These are phyloP conservation scores for Phytophthora rubi DNA, from an alignment of 352 stramenopile genomes.

Conservation along the genomic window DNA sequence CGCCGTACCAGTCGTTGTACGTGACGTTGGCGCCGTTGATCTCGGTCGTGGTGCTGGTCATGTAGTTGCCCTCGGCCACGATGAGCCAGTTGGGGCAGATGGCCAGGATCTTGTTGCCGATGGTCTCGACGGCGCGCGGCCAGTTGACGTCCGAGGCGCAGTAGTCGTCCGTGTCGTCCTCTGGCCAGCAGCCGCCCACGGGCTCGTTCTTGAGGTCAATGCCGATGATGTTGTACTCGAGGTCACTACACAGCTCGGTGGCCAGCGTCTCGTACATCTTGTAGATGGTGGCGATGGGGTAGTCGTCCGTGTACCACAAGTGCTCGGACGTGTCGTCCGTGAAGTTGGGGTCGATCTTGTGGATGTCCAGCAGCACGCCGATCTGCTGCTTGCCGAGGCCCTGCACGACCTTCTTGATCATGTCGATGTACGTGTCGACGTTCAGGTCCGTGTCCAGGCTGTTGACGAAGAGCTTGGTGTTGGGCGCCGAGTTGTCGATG, in stretches of 20 bases:
- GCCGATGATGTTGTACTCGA: slow-evolving; percentile 88
- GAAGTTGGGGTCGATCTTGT: slow-evolving; percentile 85
- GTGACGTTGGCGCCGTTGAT: slow-evolving; percentile 72
- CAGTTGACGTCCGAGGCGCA: slow-evolving; percentile 69
- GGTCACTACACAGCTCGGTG: slow-evolving; percentile 67
- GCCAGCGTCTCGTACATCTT: slow-evolving; percentile 79
- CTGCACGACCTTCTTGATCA: slow-evolving; percentile 88
- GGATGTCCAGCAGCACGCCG: slow-evolving; percentile 81
- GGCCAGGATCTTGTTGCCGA: slow-evolving; percentile 65
- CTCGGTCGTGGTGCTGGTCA: slow-evolving; percentile 44
- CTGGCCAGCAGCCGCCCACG: slow-evolving; percentile 73
- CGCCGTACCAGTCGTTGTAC: slow-evolving; percentile 85
- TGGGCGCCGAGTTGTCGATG: slow-evolving; percentile 64
- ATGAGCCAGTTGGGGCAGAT: slow-evolving; percentile 85
- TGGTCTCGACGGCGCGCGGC: slow-evolving; percentile 71
- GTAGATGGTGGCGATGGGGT: slow-evolving; percentile 58
- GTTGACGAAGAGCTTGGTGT: slow-evolving; percentile 76
- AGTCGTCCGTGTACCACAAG: slow-evolving; percentile 74
- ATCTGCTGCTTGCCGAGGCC: slow-evolving; percentile 83
- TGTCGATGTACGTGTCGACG: slow-evolving; percentile 77
- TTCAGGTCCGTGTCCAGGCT: slow-evolving; percentile 65
- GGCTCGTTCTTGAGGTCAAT: slow-evolving; percentile 89
- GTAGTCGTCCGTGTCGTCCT: slow-evolving; percentile 57
- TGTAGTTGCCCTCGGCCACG: slow-evolving; percentile 70
- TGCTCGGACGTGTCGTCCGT: slow-evolving; percentile 74